Conservation (phyloP, 352 stramenopile genomes). For the Pythium dissotocum region DNA sequence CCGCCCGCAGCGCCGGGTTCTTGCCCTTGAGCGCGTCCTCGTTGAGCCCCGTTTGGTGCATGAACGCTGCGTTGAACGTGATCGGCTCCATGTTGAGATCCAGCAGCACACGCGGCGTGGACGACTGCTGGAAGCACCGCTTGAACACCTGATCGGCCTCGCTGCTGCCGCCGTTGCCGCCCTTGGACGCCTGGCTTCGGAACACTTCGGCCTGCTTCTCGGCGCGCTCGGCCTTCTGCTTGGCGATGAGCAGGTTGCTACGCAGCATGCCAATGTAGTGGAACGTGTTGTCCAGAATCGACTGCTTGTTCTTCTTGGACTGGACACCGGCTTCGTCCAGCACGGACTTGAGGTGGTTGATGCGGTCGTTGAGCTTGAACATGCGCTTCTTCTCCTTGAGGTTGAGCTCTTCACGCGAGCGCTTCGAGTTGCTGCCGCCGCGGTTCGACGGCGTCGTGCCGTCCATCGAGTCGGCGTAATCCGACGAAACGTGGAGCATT, state of each 20-base stretch:
- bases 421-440: conserved; percentile 30
- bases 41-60: conserved; percentile 42
- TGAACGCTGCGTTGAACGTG: conserved; percentile 60
- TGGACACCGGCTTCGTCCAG: conserved; percentile 36
- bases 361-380: conserved; percentile 89
- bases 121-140: conserved; percentile 67
- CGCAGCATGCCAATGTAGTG: conserved; percentile 36
- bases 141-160: conserved; percentile 51
- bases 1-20: conserved; percentile 35
- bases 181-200: conserved; percentile 27
- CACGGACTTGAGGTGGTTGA: conserved; percentile 43
- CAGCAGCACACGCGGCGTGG: conserved; percentile 55
- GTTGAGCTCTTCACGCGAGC: conserved; percentile 79
- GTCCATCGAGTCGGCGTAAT: conserved; percentile 50
- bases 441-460: conserved; percentile 32
- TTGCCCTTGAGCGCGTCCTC: conserved; percentile 44
- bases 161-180: conserved; percentile 16
- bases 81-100: conserved; percentile 54
- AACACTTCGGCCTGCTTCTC: conserved; percentile 35
- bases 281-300: conserved; percentile 37
- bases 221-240: conserved; percentile 35
- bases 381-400: conserved; percentile 89
- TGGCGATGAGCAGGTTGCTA: conserved; percentile 37
- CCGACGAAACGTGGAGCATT: conserved; percentile 69
- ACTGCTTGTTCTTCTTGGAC: conserved; percentile 49